These are phyloP conservation scores for Microbotryomycetes sp. DNA, from an alignment of 1,284 basidiomycete species.

Conservation along the genomic window DNA sequence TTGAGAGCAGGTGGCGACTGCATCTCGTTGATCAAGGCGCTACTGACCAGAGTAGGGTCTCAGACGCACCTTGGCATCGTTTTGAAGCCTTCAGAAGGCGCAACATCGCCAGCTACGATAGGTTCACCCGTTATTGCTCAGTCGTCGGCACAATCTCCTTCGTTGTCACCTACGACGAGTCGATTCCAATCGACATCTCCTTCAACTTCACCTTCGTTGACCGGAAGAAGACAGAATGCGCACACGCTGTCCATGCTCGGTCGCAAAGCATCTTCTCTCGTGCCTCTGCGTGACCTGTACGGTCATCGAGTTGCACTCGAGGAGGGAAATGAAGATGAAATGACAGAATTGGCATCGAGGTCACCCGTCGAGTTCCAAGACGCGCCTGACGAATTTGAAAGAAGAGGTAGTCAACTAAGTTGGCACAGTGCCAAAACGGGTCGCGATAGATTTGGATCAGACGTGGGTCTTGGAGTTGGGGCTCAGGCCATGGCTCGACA, in stretches of 20 bases:
- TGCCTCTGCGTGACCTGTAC: constrained; percentile 39
- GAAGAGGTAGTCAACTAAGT: background rate
- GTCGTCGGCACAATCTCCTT: too few species aligned
- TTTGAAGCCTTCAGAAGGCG: background rate
- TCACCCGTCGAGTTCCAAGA: background rate
- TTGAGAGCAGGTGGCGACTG: constrained; percentile 84
- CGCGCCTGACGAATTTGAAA: background rate
- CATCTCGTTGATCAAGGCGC: constrained; percentile 63
- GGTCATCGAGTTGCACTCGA: constrained; percentile 5
- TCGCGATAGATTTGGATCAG: too few species aligned
- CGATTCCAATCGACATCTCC: too few species aligned
- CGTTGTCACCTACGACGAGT: background rate
- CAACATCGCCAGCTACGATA: background rate
- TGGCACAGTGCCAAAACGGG: background rate
- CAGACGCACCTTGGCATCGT: background rate
- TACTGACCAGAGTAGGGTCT: background rate
- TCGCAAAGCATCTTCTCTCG: constrained; percentile 47
- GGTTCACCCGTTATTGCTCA: background rate
- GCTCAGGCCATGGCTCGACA: background rate
- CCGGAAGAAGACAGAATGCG: constrained; percentile 33
- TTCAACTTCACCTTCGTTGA: background rate
- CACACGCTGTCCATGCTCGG: constrained; percentile 48
- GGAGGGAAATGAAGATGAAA: constrained; percentile 10
- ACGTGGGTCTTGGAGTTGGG: too few species aligned
- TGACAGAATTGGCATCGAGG: too few species aligned